Conservation (phyloP, 306 rosid genomes). For the Albizia julibrissin region DNA sequence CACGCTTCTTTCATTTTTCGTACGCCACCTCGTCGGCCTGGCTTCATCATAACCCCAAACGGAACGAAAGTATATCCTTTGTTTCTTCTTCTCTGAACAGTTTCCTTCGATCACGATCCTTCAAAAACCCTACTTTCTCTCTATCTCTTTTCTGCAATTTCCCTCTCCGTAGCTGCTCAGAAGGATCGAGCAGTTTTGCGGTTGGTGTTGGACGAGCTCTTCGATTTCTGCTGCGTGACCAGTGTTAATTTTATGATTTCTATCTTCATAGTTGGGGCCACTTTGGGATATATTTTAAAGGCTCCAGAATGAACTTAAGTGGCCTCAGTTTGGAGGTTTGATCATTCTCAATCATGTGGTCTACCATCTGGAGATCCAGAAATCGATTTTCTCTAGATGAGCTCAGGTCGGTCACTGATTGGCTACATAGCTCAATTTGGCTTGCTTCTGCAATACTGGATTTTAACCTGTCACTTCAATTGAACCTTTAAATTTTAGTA, state of each 20-base stretch:
- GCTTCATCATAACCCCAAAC: not conserved
- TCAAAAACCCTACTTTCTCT: constrained; percentile 30
- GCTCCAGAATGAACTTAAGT: constrained; percentile 14
- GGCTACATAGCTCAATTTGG: not conserved
- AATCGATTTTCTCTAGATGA: constrained; percentile 87
- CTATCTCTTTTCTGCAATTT: not conserved
- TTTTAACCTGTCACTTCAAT: not conserved
- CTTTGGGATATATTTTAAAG: not conserved
- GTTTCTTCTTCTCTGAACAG: not conserved
- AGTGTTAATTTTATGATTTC: not conserved
- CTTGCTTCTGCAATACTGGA: not conserved
- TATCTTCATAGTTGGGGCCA: not conserved
- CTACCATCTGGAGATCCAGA: constrained; percentile 83
- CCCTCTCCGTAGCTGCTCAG: constrained; percentile 41
- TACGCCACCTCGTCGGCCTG: not conserved
- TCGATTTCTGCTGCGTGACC: not conserved
- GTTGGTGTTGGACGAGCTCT: constrained; percentile 33
- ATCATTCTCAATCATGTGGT: constrained; percentile 77
- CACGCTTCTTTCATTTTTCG: not conserved
- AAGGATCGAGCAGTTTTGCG: constrained; percentile 45
- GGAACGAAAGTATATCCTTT: not conserved
- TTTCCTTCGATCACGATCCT: constrained; percentile 21
- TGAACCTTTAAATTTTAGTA: not conserved
- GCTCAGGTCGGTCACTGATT: constrained; percentile 60
- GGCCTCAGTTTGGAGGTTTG: constrained; percentile 40